Base-by-base conservation (phyloP, 768 basidiomycete species). In the Collybia sp. region DNA sequence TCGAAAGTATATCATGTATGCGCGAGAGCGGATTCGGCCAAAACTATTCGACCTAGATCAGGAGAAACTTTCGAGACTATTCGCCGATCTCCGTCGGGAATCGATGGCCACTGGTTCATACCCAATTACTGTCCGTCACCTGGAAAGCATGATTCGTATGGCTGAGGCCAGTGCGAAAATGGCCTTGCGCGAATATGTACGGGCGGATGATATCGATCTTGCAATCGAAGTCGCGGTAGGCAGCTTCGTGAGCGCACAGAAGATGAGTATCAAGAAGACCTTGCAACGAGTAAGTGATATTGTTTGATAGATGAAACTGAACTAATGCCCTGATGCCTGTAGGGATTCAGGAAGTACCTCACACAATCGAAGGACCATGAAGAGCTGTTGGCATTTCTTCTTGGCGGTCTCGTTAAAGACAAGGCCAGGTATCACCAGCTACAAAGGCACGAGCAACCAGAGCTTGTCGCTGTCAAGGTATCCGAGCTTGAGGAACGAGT, bases 121-220 rank as follows among this genome's bases (percentile, higher is more conserved):
- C 68, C 96, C 96, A 2, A 96, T 99, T 62, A 99, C 96, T 8
- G 88, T 98, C 41, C 90, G 96, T 46, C 96, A 98, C 60, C 67
- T 99, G 48, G 96, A 99, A 69, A 95, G 93, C 62, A 96, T 96
- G 90, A 98, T 99, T 67, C 86, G 96, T 34, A 98, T 98, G 95
- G 80, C 92, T 2, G 96, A 99, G 66, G 95, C 96, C 12, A 93
- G 89, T 59, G 96, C 96, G 17, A 96, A 95, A 74, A 98, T 99
- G 96, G 84, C 94, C 41, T 71, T 99, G 51, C 78, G 96, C 44
- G 95, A 98, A 66, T 97, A 92, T 58, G 96, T 98, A 30, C 80
- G 96, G 39, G 75, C 85, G 33, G 96, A 98, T 63, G 96, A 99
- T 61, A 93, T 99, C 56, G 93, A 99, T 63, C 70, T 98, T 43